Conservation (phyloP, 2,329 filamentous ascomycete genomes). For the Nectriaceae sp. region DNA sequence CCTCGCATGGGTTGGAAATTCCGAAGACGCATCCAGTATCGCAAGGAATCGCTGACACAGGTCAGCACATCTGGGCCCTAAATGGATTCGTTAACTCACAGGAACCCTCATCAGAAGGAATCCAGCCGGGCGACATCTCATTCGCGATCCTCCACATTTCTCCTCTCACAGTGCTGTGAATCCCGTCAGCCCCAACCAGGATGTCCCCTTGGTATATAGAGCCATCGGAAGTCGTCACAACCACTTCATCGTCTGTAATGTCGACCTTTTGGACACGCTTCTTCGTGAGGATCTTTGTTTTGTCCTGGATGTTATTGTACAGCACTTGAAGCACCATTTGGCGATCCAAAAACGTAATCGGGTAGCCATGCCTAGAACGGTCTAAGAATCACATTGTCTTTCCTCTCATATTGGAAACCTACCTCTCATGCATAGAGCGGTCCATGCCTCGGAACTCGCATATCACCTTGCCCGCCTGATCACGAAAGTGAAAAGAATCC, state of each 20-base stretch:
- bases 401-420: neutral
- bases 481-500: slow-evolving; percentile 4
- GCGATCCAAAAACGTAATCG: slow-evolving; percentile 37
- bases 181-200: slow-evolving; percentile 42
- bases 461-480: neutral
- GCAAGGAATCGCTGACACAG: slow-evolving; percentile 1
- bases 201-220: slow-evolving; percentile 32
- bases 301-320: slow-evolving; percentile 35
- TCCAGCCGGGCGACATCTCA: slow-evolving; percentile 23
- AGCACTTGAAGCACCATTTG: slow-evolving; percentile 36
- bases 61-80: neutral
- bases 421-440: slow-evolving; percentile 3
- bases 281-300: slow-evolving; percentile 13
- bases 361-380: slow-evolving; percentile 29
- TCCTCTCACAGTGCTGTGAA: slow-evolving; percentile 38
- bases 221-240: slow-evolving; percentile 35
- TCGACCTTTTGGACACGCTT: slow-evolving; percentile 14
- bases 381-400: neutral
- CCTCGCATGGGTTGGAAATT: slow-evolving; percentile 8
- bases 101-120: slow-evolving; percentile 14
- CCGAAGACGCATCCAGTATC: slow-evolving; percentile 12
- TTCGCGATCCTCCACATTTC: slow-evolving; percentile 29
- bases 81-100: neutral
- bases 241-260: slow-evolving; percentile 11
- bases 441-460: slow-evolving; percentile 3